Evolutionary conservation across 208 protist species (phyloP).

Genomic region (Leishmania martiniquensis): DNA sequence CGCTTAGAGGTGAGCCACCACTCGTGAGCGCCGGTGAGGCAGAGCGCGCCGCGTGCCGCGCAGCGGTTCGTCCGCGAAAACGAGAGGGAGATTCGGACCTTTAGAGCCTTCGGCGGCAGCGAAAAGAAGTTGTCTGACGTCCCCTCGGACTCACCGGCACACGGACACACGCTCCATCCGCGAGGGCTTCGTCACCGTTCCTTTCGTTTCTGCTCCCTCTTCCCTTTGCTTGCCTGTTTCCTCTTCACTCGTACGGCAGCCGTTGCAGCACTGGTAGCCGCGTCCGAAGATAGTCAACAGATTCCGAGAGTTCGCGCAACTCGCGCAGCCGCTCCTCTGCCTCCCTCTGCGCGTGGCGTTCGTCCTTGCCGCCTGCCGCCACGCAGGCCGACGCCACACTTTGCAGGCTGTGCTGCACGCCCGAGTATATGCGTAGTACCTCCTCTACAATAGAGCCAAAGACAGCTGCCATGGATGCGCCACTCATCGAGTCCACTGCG

Average conservation of each 20-base stretch:
- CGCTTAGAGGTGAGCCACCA: too few relatives aligned
- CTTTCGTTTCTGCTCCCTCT: not conserved
- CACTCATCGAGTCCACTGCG: slow-evolving; percentile 65
- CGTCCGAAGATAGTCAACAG: slow-evolving; percentile 37
- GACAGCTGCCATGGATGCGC: slow-evolving; percentile 40
- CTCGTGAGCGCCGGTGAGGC: too few relatives aligned
- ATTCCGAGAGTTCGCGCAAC: slow-evolving; percentile 33
- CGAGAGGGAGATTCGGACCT: too few relatives aligned
- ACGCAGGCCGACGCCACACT: slow-evolving; percentile 8
- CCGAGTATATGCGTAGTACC: slow-evolving; percentile 48
- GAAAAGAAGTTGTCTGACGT: too few relatives aligned
- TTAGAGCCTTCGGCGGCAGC: too few relatives aligned
- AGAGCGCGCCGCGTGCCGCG: too few relatives aligned
- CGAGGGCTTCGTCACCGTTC: not conserved
- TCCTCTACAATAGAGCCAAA: slow-evolving; percentile 60
- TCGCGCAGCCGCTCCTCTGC: slow-evolving; percentile 29
- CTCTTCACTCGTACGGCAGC: slow-evolving; percentile 28
- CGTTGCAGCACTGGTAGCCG: slow-evolving; percentile 49
- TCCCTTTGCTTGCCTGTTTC: not conserved
- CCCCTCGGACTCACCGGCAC: too few relatives aligned
- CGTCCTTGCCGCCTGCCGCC: slow-evolving; percentile 10
- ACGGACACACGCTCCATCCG: not conserved
- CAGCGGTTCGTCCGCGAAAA: too few relatives aligned
- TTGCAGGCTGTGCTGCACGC: slow-evolving; percentile 22
- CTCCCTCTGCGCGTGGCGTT: slow-evolving; percentile 6